Conservation (phyloP, 1,139 yeast genomes). For the Spathaspora sp. region DNA sequence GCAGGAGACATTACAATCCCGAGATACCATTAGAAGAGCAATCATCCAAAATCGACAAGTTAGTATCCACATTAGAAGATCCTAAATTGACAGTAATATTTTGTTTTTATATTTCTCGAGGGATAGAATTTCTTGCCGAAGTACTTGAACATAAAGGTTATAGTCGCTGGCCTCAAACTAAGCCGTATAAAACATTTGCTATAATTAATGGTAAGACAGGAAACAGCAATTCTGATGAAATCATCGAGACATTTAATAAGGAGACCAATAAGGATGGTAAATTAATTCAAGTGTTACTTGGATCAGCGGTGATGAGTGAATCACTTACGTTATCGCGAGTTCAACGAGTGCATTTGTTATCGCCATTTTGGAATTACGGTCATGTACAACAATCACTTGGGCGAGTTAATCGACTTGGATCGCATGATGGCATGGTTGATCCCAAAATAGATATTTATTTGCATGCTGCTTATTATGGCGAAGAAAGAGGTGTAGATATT, state of each 20-base stretch:
- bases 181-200: not conserved
- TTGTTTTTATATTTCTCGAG: constrained; percentile 1
- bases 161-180: not conserved
- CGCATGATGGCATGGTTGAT: not conserved
- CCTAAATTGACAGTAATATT: constrained; percentile 1
- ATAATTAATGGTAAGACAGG: constrained; percentile 1
- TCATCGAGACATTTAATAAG: not conserved
- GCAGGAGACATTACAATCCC: not conserved
- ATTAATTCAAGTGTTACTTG: not conserved
- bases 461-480: constrained; percentile 1
- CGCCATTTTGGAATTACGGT: constrained; percentile 4
- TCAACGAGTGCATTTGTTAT: constrained; percentile 2
- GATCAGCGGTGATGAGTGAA: constrained; percentile 3
- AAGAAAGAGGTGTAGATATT: not conserved
- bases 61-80: not conserved
- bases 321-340: constrained; percentile 3
- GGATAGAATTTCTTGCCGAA: not conserved
- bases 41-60: constrained; percentile 2
- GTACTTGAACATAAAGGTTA: constrained; percentile 2
- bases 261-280: not conserved
- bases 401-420: not conserved
- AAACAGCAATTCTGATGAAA: not conserved
- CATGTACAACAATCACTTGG: constrained; percentile 3
- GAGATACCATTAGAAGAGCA: not conserved
- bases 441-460: not conserved